Percentiles rank a stretch among this genome's conserved stretches.
phyloP scores from a whole-genome alignment of 371 early-diverging fungal genomes.

The Mucor velutinosus region DNA sequence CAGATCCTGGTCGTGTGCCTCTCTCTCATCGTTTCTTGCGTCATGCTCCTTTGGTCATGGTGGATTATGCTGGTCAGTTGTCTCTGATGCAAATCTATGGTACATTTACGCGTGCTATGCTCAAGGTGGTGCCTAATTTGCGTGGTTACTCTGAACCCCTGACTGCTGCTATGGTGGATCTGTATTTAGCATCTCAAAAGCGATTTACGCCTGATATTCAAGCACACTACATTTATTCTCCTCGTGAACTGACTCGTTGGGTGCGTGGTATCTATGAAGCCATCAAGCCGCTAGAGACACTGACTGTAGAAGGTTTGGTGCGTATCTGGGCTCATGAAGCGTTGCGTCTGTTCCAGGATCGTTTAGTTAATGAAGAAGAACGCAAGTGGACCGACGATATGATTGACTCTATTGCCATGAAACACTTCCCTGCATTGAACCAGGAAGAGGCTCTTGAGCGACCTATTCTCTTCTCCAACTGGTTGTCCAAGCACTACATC shows the following conservation, averaged over 20 bases:
- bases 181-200: conserved; percentile 88
- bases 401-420: conserved; percentile 82
- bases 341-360: conserved; percentile 97
- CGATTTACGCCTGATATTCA: conserved; percentile 96
- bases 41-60: conserved; percentile 96
- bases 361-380: conserved; percentile 90
- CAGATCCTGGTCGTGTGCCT: conserved; percentile 97
- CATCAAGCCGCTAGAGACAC: conserved; percentile 81
- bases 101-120: conserved; percentile 90
- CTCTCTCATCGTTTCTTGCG: conserved; percentile 95
- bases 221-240: conserved; percentile 98
- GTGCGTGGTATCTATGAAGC: conserved; percentile 96
- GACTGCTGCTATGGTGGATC: conserved; percentile 97
- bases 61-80: conserved; percentile 95
- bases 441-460: conserved; percentile 74
- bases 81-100: conserved; percentile 96
- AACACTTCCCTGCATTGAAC: conserved; percentile 89
- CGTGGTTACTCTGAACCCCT: conserved; percentile 92
- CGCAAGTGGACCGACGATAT: conserved; percentile 91
- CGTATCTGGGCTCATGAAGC: conserved; percentile 99
- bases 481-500: conserved; percentile 92
- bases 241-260: conserved; percentile 99
- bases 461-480: conserved; percentile 97
- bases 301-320: conserved; percentile 87
- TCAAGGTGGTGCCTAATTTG: conserved; percentile 92